Evolutionary conservation across 768 basidiomycete species (phyloP).

Genomic region (Russula lepida): DNA sequence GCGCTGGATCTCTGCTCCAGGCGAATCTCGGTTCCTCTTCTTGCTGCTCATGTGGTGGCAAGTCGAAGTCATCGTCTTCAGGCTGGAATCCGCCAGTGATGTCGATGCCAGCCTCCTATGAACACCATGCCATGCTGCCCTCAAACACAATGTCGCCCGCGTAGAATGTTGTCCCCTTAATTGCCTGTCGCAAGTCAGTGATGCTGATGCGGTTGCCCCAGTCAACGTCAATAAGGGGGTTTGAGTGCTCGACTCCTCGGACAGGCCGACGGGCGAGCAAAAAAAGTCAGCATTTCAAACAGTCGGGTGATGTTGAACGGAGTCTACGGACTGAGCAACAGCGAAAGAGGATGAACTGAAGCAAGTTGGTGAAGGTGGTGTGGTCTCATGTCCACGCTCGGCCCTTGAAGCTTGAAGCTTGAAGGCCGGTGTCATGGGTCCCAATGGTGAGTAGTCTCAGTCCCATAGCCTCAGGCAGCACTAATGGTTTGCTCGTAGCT

Average conservation of each 20-base stretch:
- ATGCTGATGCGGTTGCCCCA: slow-evolving; percentile 31
- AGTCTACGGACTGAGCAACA: too few relatives aligned
- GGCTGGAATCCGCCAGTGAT: slow-evolving; percentile 41
- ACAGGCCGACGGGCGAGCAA: too few relatives aligned
- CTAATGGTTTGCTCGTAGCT: too few relatives aligned
- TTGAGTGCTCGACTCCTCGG: too few relatives aligned
- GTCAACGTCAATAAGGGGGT: slow-evolving; percentile 30
- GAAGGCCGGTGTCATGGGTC: too few relatives aligned
- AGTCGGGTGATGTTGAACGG: too few relatives aligned
- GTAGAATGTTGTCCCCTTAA: slow-evolving; percentile 59
- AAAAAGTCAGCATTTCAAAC: too few relatives aligned
- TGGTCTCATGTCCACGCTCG: too few relatives aligned
- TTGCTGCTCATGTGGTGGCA: slow-evolving; percentile 45
- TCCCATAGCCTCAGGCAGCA: too few relatives aligned
- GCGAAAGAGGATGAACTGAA: slow-evolving; percentile 53
- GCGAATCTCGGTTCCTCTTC: slow-evolving; percentile 42
- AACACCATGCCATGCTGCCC: slow-evolving; percentile 69
- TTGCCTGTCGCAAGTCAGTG: slow-evolving; percentile 44
- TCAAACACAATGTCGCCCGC: slow-evolving; percentile 69
- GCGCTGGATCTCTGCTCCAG: slow-evolving; percentile 47
- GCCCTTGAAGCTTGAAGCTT: too few relatives aligned
- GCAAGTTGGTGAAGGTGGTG: slow-evolving; percentile 69
- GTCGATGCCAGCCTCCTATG: slow-evolving; percentile 68
- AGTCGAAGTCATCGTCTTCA: slow-evolving; percentile 30
- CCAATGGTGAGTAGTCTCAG: too few relatives aligned